Conservation (phyloP, 306 rosid genomes). For the Prosopis cineraria region DNA sequence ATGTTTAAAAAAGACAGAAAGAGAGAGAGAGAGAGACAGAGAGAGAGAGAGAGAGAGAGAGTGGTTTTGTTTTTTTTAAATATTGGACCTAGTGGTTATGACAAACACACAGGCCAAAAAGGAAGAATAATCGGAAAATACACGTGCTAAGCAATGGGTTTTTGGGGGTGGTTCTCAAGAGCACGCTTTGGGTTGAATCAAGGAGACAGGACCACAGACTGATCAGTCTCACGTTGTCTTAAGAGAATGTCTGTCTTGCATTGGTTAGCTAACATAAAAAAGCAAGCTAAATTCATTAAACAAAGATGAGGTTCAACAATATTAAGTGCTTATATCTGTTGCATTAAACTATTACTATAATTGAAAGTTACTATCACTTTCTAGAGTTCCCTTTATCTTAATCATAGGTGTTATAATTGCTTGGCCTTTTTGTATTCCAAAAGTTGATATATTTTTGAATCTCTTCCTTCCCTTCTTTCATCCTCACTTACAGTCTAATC, state of each 20-base stretch:
- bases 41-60: not conserved
- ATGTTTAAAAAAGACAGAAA: constrained; percentile 30
- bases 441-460: constrained; percentile 36
- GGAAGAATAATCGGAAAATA: constrained; percentile 48
- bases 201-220: constrained; percentile 98
- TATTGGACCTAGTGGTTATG: constrained; percentile 19
- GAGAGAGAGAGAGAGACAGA: not conserved
- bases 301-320: constrained; percentile 17
- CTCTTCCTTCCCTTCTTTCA: not conserved
- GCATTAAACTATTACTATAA: not conserved
- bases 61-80: not conserved
- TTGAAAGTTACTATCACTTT: constrained; percentile 48
- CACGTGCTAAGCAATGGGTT: constrained; percentile 91
- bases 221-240: constrained; percentile 53
- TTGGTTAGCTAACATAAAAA: constrained; percentile 51
- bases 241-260: constrained; percentile 85
- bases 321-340: constrained; percentile 24
- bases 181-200: constrained; percentile 99
- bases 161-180: constrained; percentile 66
- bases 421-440: constrained; percentile 53
- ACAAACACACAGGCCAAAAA: constrained; percentile 54
- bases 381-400: constrained; percentile 61
- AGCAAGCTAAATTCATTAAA: not conserved
- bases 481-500: not conserved
- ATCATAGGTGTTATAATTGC: constrained; percentile 85